These are phyloP conservation scores for Monascus ruber DNA, from an alignment of 2,329 filamentous ascomycete genomes.

Conservation along the genomic window DNA sequence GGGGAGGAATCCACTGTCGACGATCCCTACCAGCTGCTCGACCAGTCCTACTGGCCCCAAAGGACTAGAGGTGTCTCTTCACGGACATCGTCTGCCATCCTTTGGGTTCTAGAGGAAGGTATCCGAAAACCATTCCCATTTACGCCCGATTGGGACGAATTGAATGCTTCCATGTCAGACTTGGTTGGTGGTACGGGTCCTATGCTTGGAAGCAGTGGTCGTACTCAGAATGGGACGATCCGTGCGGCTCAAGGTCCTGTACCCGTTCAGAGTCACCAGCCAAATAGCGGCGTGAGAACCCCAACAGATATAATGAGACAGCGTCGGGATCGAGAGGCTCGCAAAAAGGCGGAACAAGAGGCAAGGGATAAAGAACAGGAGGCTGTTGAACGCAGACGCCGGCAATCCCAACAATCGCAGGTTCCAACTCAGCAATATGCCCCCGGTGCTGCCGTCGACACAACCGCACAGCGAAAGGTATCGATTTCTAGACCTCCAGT, in stretches of 20 bases:
- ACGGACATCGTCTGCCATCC: constrained; percentile 77
- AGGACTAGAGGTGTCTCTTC: constrained; percentile 56
- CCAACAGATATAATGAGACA: constrained; percentile 88
- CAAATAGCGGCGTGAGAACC: constrained; percentile 56
- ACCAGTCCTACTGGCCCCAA: constrained; percentile 42
- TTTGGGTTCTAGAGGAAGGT: constrained; percentile 84
- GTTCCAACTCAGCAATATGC: constrained; percentile 27
- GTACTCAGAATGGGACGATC: constrained; percentile 45
- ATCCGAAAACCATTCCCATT: constrained; percentile 72
- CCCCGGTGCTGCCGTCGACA: constrained; percentile 30
- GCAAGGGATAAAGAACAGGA: constrained; percentile 44
- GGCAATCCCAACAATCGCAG: constrained; percentile 21
- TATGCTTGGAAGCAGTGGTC: constrained; percentile 8
- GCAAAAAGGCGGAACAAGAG: constrained; percentile 56
- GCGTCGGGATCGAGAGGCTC: constrained; percentile 63
- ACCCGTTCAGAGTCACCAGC: constrained; percentile 39
- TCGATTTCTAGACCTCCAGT: constrained; percentile 1
- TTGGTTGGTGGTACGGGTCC: constrained; percentile 50
- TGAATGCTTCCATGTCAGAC: constrained; percentile 87
- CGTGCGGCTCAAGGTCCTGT: constrained; percentile 41
- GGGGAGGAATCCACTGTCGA: constrained; percentile 21
- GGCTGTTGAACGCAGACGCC: constrained; percentile 37
- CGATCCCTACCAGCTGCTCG: constrained; percentile 15
- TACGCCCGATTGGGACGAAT: constrained; percentile 72
- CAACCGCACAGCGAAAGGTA: constrained; percentile 16